These are phyloP conservation scores for Fusarium armeniacum DNA, from an alignment of 2,329 filamentous ascomycete genomes.

Conservation along the genomic window DNA sequence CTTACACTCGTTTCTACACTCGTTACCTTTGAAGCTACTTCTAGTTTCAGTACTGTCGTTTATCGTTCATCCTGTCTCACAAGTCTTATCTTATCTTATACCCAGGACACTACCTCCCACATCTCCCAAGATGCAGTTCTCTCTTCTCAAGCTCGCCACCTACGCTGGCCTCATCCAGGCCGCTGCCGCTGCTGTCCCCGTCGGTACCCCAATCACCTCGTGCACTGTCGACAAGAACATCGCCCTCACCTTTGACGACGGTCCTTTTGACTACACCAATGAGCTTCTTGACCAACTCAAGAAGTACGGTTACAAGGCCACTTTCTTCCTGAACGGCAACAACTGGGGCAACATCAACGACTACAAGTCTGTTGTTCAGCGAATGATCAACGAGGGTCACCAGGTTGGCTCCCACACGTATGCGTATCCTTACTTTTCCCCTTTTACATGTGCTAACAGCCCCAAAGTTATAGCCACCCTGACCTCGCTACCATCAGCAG, in stretches of 20 bases:
- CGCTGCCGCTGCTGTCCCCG: slow-evolving; percentile 23
- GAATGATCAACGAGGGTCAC: slow-evolving; percentile 63
- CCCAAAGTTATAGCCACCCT: slow-evolving; percentile 58
- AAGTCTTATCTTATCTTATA: neutral
- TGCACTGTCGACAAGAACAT: slow-evolving; percentile 35
- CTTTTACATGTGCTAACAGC: slow-evolving; percentile 18
- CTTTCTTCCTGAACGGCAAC: slow-evolving; percentile 46
- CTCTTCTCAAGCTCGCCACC: slow-evolving; percentile 25
- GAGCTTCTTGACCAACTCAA: slow-evolving; percentile 35
- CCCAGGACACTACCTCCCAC: neutral
- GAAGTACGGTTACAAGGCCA: slow-evolving; percentile 37
- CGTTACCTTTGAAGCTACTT: slow-evolving; percentile 25
- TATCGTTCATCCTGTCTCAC: neutral
- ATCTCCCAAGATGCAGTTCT: slow-evolving; percentile 25
- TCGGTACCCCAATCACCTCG: slow-evolving; percentile 27
- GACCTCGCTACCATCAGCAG: slow-evolving; percentile 53
- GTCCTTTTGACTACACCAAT: slow-evolving; percentile 33
- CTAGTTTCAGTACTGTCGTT: slow-evolving; percentile 25
- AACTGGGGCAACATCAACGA: slow-evolving; percentile 47
- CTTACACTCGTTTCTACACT: slow-evolving; percentile 23
- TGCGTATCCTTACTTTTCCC: neutral
- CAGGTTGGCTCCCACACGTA: slow-evolving; percentile 64
- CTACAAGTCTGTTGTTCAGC: slow-evolving; percentile 46
- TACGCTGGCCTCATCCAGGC: slow-evolving; percentile 31
- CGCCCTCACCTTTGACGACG: slow-evolving; percentile 34